Evolutionary conservation across 2,329 filamentous ascomycete species (phyloP).

Genomic region (Penicillium sp.): DNA sequence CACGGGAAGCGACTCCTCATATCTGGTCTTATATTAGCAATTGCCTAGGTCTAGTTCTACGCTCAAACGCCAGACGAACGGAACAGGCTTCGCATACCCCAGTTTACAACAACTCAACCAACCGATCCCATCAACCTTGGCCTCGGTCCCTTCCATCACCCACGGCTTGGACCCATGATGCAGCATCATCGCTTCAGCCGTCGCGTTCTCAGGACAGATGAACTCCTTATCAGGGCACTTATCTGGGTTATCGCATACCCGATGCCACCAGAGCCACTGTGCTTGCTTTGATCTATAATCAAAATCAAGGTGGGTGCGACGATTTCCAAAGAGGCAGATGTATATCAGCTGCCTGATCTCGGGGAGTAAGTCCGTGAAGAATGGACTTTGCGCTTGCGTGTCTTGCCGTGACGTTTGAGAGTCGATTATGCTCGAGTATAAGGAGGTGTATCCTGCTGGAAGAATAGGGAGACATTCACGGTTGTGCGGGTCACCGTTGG

Average conservation of each 20-base stretch:
- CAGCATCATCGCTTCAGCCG: slow-evolving; percentile 15
- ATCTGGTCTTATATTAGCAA: background rate
- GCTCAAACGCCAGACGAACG: background rate
- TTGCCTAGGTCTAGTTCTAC: background rate
- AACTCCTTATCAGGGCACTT: slow-evolving; percentile 14
- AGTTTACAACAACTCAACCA: slow-evolving; percentile 14
- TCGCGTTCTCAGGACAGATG: slow-evolving; percentile 17
- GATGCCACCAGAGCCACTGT: slow-evolving; percentile 19
- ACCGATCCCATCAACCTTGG: slow-evolving; percentile 13
- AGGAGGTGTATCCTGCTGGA: background rate
- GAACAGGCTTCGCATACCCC: no score
- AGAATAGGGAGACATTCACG: background rate
- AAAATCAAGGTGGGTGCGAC: slow-evolving; percentile 16
- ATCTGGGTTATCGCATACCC: slow-evolving; percentile 11
- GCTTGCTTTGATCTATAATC: background rate
- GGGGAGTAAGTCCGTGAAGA: slow-evolving; percentile 7
- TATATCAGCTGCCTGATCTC: slow-evolving; percentile 16
- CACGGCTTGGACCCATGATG: slow-evolving; percentile 11
- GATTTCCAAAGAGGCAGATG: slow-evolving; percentile 8
- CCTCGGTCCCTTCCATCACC: slow-evolving; percentile 12
- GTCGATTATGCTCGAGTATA: background rate
- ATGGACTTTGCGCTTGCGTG: slow-evolving; percentile 10
- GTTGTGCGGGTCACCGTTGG: background rate
- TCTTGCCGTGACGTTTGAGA: background rate
- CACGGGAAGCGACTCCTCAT: slow-evolving; percentile 4